phyloP scores from a whole-genome alignment of 352 stramenopile genomes.

The Globisporangium camurandrum region DNA sequence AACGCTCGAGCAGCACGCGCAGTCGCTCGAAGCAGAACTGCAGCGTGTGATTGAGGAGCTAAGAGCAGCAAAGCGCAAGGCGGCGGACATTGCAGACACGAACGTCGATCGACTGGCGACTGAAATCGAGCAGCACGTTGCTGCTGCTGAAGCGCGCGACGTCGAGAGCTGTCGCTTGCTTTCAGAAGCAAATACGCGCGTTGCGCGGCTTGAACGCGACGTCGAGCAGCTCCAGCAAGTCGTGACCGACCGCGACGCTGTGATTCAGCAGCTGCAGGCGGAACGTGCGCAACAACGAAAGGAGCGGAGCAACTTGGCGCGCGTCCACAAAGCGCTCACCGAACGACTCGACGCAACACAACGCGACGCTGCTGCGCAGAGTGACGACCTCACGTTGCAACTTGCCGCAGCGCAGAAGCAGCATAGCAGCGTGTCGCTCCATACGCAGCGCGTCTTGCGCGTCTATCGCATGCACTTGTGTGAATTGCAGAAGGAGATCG shows the following conservation, averaged over 20 bases:
- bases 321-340: conserved; percentile 60
- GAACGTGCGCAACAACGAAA: conserved; percentile 41
- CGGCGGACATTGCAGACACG: conserved; percentile 16
- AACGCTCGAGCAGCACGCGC: conserved; percentile 22
- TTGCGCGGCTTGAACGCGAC: conserved; percentile 14
- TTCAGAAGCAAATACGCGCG: neutral
- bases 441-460: conserved; percentile 20
- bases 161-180: neutral
- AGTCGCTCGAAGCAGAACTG: conserved; percentile 24
- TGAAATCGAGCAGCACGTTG: neutral
- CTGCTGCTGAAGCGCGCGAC: neutral
- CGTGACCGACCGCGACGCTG: neutral
- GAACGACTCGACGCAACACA: conserved; percentile 40
- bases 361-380: conserved; percentile 15
- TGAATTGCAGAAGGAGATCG: conserved; percentile 20
- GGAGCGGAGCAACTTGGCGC: conserved; percentile 50
- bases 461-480: conserved; percentile 23
- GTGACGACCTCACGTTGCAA: too few species aligned
- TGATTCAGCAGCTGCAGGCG: conserved; percentile 15
- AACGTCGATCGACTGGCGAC: conserved; percentile 10
- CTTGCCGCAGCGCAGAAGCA: conserved; percentile 16
- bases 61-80: conserved; percentile 13
- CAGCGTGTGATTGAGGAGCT: conserved; percentile 19
- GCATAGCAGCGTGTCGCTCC: conserved; percentile 11
- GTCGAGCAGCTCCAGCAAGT: conserved; percentile 21